phyloP scores from a whole-genome alignment of 129 eudicot genomes.

The Apium graveolens region DNA sequence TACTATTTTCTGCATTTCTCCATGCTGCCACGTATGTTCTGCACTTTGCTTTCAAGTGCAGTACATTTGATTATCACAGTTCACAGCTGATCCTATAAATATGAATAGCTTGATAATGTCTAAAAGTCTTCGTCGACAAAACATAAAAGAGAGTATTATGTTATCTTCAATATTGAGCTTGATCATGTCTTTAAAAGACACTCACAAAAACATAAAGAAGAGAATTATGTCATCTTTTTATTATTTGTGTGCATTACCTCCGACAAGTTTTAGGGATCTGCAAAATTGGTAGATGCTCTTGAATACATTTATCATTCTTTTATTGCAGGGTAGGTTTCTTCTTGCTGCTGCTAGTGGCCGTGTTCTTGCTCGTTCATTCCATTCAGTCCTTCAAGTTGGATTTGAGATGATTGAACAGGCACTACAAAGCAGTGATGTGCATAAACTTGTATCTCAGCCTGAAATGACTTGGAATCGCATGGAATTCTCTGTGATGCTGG shows the following conservation, averaged over 20 bases:
- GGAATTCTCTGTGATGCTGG: slow-evolving; percentile 96
- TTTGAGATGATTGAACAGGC: slow-evolving; percentile 83
- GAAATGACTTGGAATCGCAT: slow-evolving; percentile 92
- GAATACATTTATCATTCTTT: slow-evolving; percentile 15
- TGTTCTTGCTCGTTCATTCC: slow-evolving; percentile 94
- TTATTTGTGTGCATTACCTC: not conserved
- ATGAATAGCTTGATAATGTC: not conserved
- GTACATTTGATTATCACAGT: not conserved
- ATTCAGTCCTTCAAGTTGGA: slow-evolving; percentile 83
- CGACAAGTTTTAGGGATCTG: not conserved
- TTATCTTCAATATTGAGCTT: not conserved
- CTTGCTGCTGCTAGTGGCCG: slow-evolving; percentile 99
- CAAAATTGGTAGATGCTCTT: slow-evolving; percentile 8
- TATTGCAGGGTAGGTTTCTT: slow-evolving; percentile 88
- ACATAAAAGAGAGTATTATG: not conserved
- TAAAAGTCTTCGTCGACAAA: too few species aligned
- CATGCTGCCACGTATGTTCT: not conserved
- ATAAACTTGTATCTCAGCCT: slow-evolving; percentile 59
- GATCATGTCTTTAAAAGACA: not conserved
- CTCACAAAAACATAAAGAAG: not conserved
- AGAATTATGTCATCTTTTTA: not conserved
- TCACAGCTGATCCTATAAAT: not conserved
- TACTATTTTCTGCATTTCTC: not conserved
- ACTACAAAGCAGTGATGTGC: slow-evolving; percentile 54
- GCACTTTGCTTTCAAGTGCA: not conserved